Evolutionary conservation across 306 rosid genomes (phyloP).

Genomic region (Inga laurina): DNA sequence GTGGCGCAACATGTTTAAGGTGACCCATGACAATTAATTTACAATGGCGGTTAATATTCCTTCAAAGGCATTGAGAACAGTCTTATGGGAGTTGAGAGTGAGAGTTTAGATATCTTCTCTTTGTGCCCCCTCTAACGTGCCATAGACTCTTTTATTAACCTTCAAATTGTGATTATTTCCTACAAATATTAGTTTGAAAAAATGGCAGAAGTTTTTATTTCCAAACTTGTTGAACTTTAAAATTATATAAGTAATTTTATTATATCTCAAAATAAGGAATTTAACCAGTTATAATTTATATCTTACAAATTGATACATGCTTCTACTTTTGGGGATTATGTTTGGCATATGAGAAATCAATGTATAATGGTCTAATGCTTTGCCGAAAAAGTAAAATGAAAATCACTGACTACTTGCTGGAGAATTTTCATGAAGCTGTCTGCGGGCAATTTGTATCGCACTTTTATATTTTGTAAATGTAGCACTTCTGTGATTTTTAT

Average conservation of each 20-base stretch:
- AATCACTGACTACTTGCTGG: conserved; percentile 3
- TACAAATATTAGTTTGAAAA: conserved; percentile 10
- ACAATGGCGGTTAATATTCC: neutral
- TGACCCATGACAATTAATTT: neutral
- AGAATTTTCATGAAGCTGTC: conserved; percentile 20
- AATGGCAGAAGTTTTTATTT: neutral
- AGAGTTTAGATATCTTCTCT: neutral
- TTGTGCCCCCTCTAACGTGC: neutral
- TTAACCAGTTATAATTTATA: neutral
- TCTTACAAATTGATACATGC: neutral
- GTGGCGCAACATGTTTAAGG: neutral
- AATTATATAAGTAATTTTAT: neutral
- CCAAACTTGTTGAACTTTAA: neutral
- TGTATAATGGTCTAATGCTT: conserved; percentile 20
- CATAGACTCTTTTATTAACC: neutral
- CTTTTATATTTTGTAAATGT: neutral
- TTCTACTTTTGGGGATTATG: conserved; percentile 24
- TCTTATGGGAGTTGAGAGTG: neutral
- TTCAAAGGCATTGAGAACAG: neutral
- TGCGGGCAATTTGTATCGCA: conserved; percentile 1
- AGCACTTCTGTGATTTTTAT: conserved; percentile 27
- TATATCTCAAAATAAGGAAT: neutral
- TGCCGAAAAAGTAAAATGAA: neutral
- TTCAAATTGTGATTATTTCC: neutral
- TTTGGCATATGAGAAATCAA: conserved; percentile 17